These are phyloP conservation scores for Debaryomyces sp. DNA, from an alignment of 1,139 yeast species.

Conservation along the genomic window DNA sequence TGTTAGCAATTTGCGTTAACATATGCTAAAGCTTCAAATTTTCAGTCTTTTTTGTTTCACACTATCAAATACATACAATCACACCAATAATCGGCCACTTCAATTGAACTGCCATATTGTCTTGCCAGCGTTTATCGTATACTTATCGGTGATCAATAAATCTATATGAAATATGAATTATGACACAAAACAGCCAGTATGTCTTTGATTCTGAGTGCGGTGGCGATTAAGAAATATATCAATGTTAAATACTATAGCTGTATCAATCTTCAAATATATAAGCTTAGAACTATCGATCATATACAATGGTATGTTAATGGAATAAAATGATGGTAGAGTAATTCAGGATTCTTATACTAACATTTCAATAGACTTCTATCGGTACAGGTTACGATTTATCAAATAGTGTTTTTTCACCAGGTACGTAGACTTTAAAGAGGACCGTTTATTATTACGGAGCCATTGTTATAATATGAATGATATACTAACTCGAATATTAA, in stretches of 20 bases:
- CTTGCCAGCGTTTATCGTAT: not conserved
- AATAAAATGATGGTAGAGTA: not conserved
- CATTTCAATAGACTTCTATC: conserved; percentile 62
- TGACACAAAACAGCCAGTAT: conserved; percentile 11
- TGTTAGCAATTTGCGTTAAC: conserved; percentile 3
- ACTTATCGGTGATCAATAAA: not conserved
- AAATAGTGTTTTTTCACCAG: conserved; percentile 76
- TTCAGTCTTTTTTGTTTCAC: not conserved
- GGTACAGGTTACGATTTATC: conserved; percentile 98
- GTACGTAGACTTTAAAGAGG: conserved; percentile 21
- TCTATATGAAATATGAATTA: not conserved
- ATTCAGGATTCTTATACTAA: conserved; percentile 13
- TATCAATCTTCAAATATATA: not conserved
- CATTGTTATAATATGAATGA: not conserved
- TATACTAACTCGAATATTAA: conserved; percentile 42
- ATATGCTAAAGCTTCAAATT: not conserved
- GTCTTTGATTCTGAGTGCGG: conserved; percentile 10
- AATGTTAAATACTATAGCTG: not conserved
- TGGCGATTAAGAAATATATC: conserved; percentile 9
- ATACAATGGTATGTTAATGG: conserved; percentile 11
- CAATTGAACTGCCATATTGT: conserved; percentile 40
- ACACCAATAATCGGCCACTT: conserved; percentile 64
- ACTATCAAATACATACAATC: conserved; percentile 35
- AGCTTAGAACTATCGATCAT: conserved; percentile 1
- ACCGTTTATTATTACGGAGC: not conserved